Evolutionary conservation across 768 basidiomycete genomes (phyloP).

Genomic region (Kwoniella shandongensis): DNA sequence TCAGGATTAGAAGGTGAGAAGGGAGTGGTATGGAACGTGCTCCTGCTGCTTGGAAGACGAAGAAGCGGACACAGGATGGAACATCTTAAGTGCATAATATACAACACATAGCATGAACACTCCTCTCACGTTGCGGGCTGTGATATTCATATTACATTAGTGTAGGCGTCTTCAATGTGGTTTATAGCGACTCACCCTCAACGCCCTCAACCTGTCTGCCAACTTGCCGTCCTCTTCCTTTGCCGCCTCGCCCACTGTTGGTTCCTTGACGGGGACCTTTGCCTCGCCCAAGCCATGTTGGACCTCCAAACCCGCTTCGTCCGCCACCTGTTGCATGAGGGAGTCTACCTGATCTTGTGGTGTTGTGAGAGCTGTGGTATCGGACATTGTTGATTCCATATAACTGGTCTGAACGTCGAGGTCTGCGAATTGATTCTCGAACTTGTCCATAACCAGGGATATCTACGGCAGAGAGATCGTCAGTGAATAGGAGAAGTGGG

Average conservation of each 20-base stretch:
- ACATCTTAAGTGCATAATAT: conserved; percentile 9
- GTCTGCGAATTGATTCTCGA: conserved; percentile 92
- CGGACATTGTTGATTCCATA: conserved; percentile 95
- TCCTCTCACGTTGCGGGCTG: conserved; percentile 23
- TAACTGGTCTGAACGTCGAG: conserved; percentile 96
- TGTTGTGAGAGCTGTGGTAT: conserved; percentile 85
- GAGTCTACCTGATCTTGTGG: conserved; percentile 96
- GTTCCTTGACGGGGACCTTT: conserved; percentile 63
- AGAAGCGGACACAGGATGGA: no score
- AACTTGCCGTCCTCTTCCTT: conserved; percentile 57
- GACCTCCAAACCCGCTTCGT: conserved; percentile 93
- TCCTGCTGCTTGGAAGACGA: no score
- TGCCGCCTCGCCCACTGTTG: conserved; percentile 58
- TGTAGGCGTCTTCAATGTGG: not conserved
- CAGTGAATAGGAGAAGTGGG: not conserved
- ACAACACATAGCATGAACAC: conserved; percentile 20
- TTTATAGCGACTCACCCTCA: conserved; percentile 59
- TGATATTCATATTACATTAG: not conserved
- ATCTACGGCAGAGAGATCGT: conserved; percentile 63
- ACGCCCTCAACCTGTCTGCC: conserved; percentile 81
- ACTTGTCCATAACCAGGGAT: conserved; percentile 98
- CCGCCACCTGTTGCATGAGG: conserved; percentile 88
- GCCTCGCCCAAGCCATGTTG: conserved; percentile 76
- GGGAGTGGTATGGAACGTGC: no score
- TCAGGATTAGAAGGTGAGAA: no score